Evolutionary conservation across 805 yeast genomes (phyloP).

Genomic region (Saturnispora besseyi): DNA sequence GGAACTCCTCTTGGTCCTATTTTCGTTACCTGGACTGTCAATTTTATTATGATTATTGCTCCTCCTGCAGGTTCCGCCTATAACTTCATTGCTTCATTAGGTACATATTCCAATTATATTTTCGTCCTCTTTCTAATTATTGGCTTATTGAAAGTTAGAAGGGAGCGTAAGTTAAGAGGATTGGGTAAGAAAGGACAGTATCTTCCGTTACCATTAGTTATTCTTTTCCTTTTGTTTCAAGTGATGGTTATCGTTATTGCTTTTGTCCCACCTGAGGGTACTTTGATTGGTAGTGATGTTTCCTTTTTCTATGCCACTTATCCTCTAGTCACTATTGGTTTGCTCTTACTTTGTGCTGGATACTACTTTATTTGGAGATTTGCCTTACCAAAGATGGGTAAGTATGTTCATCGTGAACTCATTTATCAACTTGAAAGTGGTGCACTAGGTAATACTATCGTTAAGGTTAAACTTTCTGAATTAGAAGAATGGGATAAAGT

Average conservation of each 20-base stretch:
- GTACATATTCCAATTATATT: constrained; percentile 73
- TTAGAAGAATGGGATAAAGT: constrained; percentile 28
- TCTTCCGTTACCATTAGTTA: constrained; percentile 28
- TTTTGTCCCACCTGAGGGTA: constrained; percentile 35
- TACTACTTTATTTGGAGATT: constrained; percentile 33
- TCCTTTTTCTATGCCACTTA: constrained; percentile 36
- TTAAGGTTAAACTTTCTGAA: constrained; percentile 27
- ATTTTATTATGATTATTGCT: constrained; percentile 64
- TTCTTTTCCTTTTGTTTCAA: constrained; percentile 28
- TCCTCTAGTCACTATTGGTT: constrained; percentile 31
- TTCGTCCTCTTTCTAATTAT: constrained; percentile 57
- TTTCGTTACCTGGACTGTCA: constrained; percentile 67
- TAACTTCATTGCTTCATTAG: constrained; percentile 69
- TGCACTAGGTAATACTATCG: constrained; percentile 32
- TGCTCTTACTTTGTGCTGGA: constrained; percentile 25
- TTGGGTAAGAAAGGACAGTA: constrained; percentile 29
- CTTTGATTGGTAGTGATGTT: constrained; percentile 34
- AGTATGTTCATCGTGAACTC: constrained; percentile 27
- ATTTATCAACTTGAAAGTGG: constrained; percentile 29
- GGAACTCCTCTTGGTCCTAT: constrained; percentile 66
- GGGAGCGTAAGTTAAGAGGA: constrained; percentile 27
- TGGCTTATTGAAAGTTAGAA: constrained; percentile 44
- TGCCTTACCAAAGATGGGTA: constrained; percentile 28
- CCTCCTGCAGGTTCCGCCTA: constrained; percentile 87
- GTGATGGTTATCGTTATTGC: constrained; percentile 34